phyloP scores from a whole-genome alignment of 75 land plant genomes.

The Pinus tabuliformis region DNA sequence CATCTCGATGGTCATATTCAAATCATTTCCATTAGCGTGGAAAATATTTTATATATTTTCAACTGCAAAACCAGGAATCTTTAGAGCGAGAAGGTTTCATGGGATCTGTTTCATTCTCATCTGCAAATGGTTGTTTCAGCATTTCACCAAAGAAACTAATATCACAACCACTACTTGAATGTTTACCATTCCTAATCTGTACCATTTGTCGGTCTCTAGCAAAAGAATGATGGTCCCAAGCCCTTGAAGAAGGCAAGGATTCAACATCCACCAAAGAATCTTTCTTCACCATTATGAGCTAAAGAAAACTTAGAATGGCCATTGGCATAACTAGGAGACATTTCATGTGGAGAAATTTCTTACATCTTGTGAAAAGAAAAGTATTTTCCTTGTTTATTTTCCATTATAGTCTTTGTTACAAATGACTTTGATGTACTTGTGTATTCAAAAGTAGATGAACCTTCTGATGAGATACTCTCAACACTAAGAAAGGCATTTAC shows the following conservation, averaged over 20 bases:
- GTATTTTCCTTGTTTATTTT: too few relatives aligned
- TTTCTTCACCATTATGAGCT: background rate
- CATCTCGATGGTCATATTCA: constrained; percentile 34
- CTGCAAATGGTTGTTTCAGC: background rate
- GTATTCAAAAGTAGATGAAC: background rate
- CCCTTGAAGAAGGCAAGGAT: too few relatives aligned
- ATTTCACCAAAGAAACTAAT: background rate
- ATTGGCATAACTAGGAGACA: too few relatives aligned
- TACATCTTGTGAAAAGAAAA: too few relatives aligned
- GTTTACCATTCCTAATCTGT: background rate
- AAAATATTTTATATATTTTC: constrained; percentile 32
- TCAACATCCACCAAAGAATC: background rate
- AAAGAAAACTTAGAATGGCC: background rate
- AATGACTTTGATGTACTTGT: background rate
- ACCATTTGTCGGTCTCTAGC: background rate
- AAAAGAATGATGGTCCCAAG: background rate
- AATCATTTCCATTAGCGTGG: constrained; percentile 33
- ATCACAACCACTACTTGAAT: background rate
- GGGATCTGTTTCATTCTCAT: constrained; percentile 19
- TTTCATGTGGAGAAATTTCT: too few relatives aligned
- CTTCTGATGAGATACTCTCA: too few relatives aligned
- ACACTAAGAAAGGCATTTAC: constrained; percentile 1
- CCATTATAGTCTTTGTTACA: too few relatives aligned
- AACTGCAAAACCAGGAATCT: constrained; percentile 40
- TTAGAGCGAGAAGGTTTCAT: constrained; percentile 14